phyloP scores from a whole-genome alignment of 208 protist genomes.

The Wallacemonas sp. region DNA sequence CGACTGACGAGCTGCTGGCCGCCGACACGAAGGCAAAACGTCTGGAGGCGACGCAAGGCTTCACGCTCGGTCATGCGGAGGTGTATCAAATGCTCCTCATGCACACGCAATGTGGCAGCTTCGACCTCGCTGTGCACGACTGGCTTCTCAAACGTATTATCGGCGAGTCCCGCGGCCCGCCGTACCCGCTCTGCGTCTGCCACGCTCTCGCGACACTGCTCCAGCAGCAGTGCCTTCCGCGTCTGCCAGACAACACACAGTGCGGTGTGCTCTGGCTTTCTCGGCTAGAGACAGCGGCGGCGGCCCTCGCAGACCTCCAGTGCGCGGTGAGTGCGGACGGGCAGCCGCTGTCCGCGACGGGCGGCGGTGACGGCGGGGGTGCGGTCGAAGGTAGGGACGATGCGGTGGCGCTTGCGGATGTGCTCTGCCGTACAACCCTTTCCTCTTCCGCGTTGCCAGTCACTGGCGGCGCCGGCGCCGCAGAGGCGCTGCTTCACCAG shows the following conservation, averaged over 20 bases:
- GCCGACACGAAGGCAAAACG: slow-evolving; percentile 42
- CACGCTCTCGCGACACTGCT: slow-evolving; percentile 25
- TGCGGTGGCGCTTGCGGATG: not conserved
- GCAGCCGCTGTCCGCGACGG: not conserved
- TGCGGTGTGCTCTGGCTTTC: slow-evolving; percentile 9
- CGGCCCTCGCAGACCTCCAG: not conserved
- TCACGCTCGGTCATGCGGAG: slow-evolving; percentile 63
- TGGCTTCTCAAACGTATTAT: slow-evolving; percentile 38
- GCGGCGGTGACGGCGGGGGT: too few species aligned
- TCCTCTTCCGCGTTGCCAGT: not conserved
- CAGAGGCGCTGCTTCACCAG: not conserved
- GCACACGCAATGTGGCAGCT: slow-evolving; percentile 44
- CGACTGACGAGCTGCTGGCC: slow-evolving; percentile 47
- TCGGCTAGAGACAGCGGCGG: not conserved
- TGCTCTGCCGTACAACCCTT: not conserved
- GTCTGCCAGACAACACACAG: slow-evolving; percentile 23
- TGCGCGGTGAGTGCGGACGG: not conserved
- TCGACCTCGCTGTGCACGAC: slow-evolving; percentile 22
- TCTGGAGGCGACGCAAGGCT: slow-evolving; percentile 51
- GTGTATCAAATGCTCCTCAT: slow-evolving; percentile 53
- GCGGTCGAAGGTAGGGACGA: not conserved
- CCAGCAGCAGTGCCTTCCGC: slow-evolving; percentile 14
- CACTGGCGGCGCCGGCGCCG: not conserved
- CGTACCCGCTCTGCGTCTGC: slow-evolving; percentile 31
- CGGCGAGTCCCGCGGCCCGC: slow-evolving; percentile 27